Evolutionary conservation across 371 early-diverging fungal genomes (phyloP).

Genomic region (Capillidium heterosporum): DNA sequence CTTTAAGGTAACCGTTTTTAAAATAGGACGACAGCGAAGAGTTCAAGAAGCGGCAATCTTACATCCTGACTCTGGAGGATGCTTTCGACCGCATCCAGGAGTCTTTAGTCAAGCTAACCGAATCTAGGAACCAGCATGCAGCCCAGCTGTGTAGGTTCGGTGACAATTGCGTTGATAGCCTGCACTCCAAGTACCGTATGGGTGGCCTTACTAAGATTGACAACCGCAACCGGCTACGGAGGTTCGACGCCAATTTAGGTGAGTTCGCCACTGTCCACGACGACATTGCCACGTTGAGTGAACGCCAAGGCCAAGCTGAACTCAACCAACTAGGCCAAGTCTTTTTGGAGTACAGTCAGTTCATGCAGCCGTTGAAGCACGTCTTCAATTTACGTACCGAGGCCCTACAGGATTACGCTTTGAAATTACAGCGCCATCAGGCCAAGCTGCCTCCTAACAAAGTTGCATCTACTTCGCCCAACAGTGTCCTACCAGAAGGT

Average conservation of each 20-base stretch:
- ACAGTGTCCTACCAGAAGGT: too few species aligned
- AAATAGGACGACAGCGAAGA: too few species aligned
- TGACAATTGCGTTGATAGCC: not conserved
- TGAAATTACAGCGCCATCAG: too few species aligned
- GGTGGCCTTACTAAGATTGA: conserved; percentile 1
- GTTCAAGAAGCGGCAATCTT: not conserved
- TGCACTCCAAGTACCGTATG: conserved; percentile 2
- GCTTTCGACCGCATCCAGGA: not conserved
- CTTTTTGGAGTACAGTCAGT: not conserved
- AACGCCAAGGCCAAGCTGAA: conserved; percentile 1
- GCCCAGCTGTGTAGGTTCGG: not conserved
- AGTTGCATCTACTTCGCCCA: too few species aligned
- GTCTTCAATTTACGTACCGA: not conserved
- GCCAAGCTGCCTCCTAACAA: not conserved
- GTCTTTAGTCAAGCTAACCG: not conserved
- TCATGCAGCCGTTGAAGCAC: not conserved
- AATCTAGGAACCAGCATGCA: not conserved
- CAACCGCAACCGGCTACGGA: not conserved
- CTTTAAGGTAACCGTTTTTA: too few species aligned
- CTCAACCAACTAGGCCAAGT: not conserved
- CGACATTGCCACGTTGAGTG: not conserved
- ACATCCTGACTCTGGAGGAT: not conserved
- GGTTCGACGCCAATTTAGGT: not conserved
- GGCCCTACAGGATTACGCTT: not conserved
- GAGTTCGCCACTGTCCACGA: not conserved